Evolutionary conservation across 139 green algal species (phyloP).

Genomic region (Tetradesmus lagerheimii): DNA sequence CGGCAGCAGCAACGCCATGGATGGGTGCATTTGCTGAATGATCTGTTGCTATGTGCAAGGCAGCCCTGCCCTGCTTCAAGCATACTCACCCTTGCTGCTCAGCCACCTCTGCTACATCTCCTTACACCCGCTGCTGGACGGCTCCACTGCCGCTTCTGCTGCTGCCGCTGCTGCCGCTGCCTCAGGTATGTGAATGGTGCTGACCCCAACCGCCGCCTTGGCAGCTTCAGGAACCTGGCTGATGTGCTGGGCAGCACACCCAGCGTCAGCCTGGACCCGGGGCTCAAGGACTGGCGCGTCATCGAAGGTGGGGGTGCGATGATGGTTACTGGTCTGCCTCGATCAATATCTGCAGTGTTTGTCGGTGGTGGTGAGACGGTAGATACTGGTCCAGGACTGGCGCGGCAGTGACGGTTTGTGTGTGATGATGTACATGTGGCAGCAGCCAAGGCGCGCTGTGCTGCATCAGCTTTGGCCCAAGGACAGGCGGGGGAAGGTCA

Average conservation of each 20-base stretch:
- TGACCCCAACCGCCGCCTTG: constrained; percentile 36
- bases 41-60: no score
- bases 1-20: no score
- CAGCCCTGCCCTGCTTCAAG: no score
- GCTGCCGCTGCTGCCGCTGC: background rate
- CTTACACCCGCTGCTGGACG: background rate
- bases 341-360: no score
- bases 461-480: no score
- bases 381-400: background rate
- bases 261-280: background rate
- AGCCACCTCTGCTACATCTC: background rate
- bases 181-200: constrained; percentile 47
- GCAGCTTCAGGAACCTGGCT: constrained; percentile 34
- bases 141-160: background rate
- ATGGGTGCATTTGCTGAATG: no score
- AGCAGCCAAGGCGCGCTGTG: no score
- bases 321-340: background rate
- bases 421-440: no score
- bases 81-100: no score
- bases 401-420: background rate
- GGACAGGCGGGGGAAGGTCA: no score
- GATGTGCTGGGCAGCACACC: background rate
- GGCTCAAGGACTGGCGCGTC: constrained; percentile 9
- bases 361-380: background rate
- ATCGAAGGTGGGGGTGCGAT: background rate